These are phyloP conservation scores for Trametes cubensis DNA, from an alignment of 768 basidiomycete species.

Conservation along the genomic window DNA sequence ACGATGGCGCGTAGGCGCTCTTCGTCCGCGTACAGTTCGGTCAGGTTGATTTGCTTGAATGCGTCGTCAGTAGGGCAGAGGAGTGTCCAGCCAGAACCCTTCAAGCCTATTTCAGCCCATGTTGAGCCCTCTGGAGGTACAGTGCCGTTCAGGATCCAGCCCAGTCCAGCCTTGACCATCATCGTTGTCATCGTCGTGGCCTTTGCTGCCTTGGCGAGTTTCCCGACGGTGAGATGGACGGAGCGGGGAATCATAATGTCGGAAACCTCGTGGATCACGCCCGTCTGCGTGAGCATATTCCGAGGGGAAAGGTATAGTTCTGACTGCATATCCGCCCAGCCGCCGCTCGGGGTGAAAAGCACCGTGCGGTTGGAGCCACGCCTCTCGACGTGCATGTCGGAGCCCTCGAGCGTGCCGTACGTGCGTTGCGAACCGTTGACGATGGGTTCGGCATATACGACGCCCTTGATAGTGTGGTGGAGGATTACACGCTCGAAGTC, in stretches of 20 bases:
- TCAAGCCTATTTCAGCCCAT: constrained; percentile 57
- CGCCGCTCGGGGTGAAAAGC: constrained; percentile 66
- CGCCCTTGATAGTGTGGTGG: constrained; percentile 78
- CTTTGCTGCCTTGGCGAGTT: constrained; percentile 86
- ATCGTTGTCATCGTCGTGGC: constrained; percentile 87
- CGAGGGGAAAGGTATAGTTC: constrained; percentile 54
- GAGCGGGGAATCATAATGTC: constrained; percentile 86
- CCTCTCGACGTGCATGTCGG: constrained; percentile 72
- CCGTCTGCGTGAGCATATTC: constrained; percentile 82
- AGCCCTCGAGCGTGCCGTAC: constrained; percentile 83
- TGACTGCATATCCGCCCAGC: constrained; percentile 73
- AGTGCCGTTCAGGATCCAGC: constrained; percentile 89
- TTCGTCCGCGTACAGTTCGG: constrained; percentile 61
- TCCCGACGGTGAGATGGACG: constrained; percentile 84
- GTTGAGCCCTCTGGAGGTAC: constrained; percentile 69
- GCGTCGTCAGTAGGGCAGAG: constrained; percentile 92
- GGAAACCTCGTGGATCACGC: constrained; percentile 87
- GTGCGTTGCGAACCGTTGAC: constrained; percentile 68
- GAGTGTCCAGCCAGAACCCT: constrained; percentile 75
- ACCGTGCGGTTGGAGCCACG: constrained; percentile 49
- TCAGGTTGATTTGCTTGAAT: constrained; percentile 86
- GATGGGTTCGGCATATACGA: constrained; percentile 71
- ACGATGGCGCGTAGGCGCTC: constrained; percentile 62
- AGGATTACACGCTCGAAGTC: constrained; percentile 83
- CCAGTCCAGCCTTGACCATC: constrained; percentile 81